These are phyloP conservation scores for Elaeagnus macrophylla DNA, from an alignment of 306 rosid genomes.

Conservation along the genomic window DNA sequence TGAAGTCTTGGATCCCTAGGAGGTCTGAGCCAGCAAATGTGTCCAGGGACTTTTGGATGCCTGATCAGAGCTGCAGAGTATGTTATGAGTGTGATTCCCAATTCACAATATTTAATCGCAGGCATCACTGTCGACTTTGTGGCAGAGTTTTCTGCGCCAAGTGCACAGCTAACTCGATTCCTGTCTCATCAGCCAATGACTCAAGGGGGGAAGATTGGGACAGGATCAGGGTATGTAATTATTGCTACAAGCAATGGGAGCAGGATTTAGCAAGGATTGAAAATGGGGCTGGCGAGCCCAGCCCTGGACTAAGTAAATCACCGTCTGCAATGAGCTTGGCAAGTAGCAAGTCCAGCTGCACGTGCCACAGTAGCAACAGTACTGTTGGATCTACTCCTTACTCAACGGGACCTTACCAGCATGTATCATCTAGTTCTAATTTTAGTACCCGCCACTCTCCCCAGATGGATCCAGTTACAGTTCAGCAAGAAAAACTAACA, in stretches of 20 bases:
- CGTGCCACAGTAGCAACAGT: conserved; percentile 68
- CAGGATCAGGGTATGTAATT: conserved; percentile 71
- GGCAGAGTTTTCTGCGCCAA: conserved; percentile 86
- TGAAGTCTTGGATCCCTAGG: conserved; percentile 79
- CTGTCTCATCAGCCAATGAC: conserved; percentile 40
- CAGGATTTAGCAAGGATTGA: conserved; percentile 35
- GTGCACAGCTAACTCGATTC: conserved; percentile 74
- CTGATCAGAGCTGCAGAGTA: conserved; percentile 83
- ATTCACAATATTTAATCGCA: conserved; percentile 68
- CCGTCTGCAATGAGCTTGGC: conserved; percentile 64
- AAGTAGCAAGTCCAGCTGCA: conserved; percentile 71
- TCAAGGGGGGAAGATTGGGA: conserved; percentile 51
- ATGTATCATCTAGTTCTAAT: conserved; percentile 37
- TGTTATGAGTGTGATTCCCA: no score
- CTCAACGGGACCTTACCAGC: conserved; percentile 62
- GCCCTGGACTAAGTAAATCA: conserved; percentile 60
- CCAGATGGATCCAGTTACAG: conserved; percentile 33
- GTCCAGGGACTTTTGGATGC: conserved; percentile 94
- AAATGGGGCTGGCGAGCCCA: conserved; percentile 37
- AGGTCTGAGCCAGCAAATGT: conserved; percentile 60
- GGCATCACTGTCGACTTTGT: conserved; percentile 82
- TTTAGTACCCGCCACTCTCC: conserved; percentile 46
- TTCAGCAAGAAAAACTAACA: conserved; percentile 31
- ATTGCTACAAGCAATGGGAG: conserved; percentile 72
- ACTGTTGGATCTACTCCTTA: conserved; percentile 64